Percentiles rank a stretch among this genome's conserved stretches.
These are phyloP conservation scores for Cladosporium sp. DNA, from an alignment of 2,329 filamentous ascomycete genomes.

Conservation along the genomic window DNA sequence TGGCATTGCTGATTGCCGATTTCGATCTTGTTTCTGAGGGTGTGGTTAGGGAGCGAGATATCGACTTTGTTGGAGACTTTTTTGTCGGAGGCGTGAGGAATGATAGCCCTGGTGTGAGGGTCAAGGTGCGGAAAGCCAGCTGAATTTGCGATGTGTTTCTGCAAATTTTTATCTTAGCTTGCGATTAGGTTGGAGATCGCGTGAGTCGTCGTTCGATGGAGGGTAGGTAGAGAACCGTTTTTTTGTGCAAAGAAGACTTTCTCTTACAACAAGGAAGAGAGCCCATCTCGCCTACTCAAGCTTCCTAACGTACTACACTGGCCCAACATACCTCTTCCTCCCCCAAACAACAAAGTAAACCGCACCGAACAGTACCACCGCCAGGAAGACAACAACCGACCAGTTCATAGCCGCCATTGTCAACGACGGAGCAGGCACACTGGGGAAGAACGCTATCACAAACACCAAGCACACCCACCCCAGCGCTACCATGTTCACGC, in stretches of 20 bases:
- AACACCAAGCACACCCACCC: slow-evolving; percentile 34
- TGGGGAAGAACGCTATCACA: slow-evolving; percentile 37
- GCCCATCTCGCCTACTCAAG: background rate
- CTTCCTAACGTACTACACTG: slow-evolving; percentile 23
- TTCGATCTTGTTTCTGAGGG: background rate
- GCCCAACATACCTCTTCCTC: slow-evolving; percentile 31
- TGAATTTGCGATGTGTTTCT: background rate
- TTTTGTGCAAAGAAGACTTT: background rate
- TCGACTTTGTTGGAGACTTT: background rate
- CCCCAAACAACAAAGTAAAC: slow-evolving; percentile 33
- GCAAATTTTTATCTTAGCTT: background rate
- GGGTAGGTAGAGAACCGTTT: background rate
- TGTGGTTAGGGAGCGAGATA: background rate
- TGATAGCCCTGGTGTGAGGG: background rate
- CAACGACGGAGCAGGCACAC: slow-evolving; percentile 23
- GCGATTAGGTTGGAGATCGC: background rate
- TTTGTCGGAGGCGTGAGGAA: background rate
- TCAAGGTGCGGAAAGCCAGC: background rate
- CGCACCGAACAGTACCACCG: slow-evolving; percentile 24
- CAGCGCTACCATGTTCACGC: slow-evolving; percentile 35
- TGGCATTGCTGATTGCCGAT: background rate
- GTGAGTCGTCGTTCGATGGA: background rate
- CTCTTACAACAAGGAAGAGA: background rate
- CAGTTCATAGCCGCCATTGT: slow-evolving; percentile 34
- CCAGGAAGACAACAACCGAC: slow-evolving; percentile 34